phyloP scores from a whole-genome alignment of 352 stramenopile species.

The Phytophthora pinifolia region DNA sequence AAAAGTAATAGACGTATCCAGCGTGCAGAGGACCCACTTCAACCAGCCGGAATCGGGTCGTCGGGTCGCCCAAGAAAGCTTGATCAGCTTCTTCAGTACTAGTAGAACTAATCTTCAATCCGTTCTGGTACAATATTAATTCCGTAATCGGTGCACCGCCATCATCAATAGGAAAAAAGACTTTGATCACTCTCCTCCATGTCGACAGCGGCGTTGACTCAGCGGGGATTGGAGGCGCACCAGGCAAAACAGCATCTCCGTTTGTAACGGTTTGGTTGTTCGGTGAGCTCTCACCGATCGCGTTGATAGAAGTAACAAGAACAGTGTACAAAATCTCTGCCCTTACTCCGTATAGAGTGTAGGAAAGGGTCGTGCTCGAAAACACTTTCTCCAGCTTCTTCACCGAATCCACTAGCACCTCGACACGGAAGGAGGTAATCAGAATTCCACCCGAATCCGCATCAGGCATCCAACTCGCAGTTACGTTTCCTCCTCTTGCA shows the following conservation, averaged over 20 bases:
- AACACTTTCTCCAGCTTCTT: background rate
- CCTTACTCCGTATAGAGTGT: constrained; percentile 24
- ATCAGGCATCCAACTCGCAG: constrained; percentile 30
- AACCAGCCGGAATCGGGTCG: constrained; percentile 18
- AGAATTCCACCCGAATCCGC: constrained; percentile 42
- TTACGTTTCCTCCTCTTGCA: constrained; percentile 34
- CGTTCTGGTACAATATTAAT: constrained; percentile 50
- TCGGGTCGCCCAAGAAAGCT: constrained; percentile 9
- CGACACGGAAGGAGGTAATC: constrained; percentile 25
- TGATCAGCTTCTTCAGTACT: constrained; percentile 12
- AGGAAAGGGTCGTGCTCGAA: constrained; percentile 11
- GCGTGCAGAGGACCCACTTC: constrained; percentile 33
- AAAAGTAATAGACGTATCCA: constrained; percentile 36
- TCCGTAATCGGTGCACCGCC: constrained; percentile 38
- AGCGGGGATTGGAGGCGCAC: constrained; percentile 27
- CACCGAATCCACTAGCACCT: constrained; percentile 8
- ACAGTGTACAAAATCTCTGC: constrained; percentile 36
- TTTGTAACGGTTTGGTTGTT: constrained; percentile 23
- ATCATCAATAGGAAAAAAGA: constrained; percentile 41
- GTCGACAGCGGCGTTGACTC: constrained; percentile 15
- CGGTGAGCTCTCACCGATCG: constrained; percentile 17
- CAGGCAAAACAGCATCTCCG: constrained; percentile 25
- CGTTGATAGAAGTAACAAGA: constrained; percentile 30
- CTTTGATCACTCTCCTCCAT: constrained; percentile 36
- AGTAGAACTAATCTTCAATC: constrained; percentile 18